Conservation (phyloP, 2,329 filamentous ascomycete species). For the Aspergillus sp. region DNA sequence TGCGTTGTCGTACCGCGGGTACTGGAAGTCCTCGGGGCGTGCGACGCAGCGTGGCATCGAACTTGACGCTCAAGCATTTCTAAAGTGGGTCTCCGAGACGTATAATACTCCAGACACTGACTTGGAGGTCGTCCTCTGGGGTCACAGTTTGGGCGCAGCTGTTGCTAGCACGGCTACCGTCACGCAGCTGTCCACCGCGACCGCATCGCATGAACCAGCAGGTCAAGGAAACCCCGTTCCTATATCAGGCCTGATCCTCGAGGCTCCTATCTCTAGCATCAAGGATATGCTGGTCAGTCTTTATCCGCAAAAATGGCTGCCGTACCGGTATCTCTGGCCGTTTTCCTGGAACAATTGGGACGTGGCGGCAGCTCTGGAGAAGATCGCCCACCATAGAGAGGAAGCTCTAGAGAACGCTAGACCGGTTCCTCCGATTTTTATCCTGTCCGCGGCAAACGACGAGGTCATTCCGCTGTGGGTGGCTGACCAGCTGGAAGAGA, state of each 20-base stretch:
- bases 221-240: neutral
- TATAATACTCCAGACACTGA: conserved; percentile 32
- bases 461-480: conserved; percentile 49
- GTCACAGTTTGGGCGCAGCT: conserved; percentile 76
- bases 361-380: conserved; percentile 45
- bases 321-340: conserved; percentile 74
- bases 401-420: neutral
- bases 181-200: conserved; percentile 37
- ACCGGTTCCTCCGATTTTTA: conserved; percentile 37
- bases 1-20: conserved; percentile 68
- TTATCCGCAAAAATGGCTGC: conserved; percentile 80
- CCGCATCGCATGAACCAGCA: neutral
- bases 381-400: conserved; percentile 35
- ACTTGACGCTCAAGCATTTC: conserved; percentile 67
- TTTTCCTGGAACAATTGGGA: conserved; percentile 70
- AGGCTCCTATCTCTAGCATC: conserved; percentile 76
- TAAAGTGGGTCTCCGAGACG: conserved; percentile 62
- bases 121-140: conserved; percentile 66
- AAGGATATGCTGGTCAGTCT: conserved; percentile 71
- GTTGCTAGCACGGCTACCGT: conserved; percentile 68
- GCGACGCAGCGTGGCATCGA: conserved; percentile 73
- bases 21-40: conserved; percentile 75
- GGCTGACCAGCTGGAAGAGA: conserved; percentile 37
- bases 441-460: conserved; percentile 49
- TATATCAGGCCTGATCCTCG: conserved; percentile 64